A percentile compares a stretch with the other conserved stretches of the same genome.
These are phyloP conservation scores for Phytophthora kernoviae DNA, from an alignment of 352 stramenopile genomes.

Conservation along the genomic window DNA sequence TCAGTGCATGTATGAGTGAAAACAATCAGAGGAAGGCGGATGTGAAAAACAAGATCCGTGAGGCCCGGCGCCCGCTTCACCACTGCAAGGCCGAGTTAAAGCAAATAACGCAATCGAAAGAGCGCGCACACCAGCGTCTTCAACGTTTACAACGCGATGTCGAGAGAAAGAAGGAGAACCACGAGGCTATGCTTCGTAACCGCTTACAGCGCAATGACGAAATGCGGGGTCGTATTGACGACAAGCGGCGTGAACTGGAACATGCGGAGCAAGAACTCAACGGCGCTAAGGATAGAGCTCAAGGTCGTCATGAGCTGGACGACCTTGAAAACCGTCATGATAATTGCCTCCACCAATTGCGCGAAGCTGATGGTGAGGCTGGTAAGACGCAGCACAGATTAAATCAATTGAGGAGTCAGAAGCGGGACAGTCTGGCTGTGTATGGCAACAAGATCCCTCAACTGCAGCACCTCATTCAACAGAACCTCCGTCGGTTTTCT, in stretches of 20 bases:
- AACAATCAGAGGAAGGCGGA: constrained; percentile 55
- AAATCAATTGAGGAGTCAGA: constrained; percentile 53
- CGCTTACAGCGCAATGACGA: constrained; percentile 63
- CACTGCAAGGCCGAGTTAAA: constrained; percentile 72
- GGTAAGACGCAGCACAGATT: constrained; percentile 52
- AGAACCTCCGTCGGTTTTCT: constrained; percentile 70
- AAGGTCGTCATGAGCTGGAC: constrained; percentile 44
- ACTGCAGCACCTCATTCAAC: constrained; percentile 75
- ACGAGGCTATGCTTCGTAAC: constrained; percentile 62
- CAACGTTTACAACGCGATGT: constrained; percentile 55
- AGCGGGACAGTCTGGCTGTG: constrained; percentile 60
- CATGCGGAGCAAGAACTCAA: constrained; percentile 48
- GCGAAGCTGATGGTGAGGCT: constrained; percentile 61
- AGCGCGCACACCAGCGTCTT: constrained; percentile 58
- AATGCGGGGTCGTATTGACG: constrained; percentile 60
- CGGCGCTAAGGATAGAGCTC: constrained; percentile 34
- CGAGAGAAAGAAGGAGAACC: constrained; percentile 52
- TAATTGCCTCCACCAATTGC: constrained; percentile 56
- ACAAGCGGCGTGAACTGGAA: constrained; percentile 49
- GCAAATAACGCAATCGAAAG: constrained; percentile 52
- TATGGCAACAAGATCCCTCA: constrained; percentile 74
- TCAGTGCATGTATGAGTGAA: constrained; percentile 44
- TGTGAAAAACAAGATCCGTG: constrained; percentile 64
- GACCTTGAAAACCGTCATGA: constrained; percentile 66
- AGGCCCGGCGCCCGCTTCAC: constrained; percentile 67